Evolutionary conservation across 441 rosid genomes (phyloP).

Genomic region (Erysimum pusillum): DNA sequence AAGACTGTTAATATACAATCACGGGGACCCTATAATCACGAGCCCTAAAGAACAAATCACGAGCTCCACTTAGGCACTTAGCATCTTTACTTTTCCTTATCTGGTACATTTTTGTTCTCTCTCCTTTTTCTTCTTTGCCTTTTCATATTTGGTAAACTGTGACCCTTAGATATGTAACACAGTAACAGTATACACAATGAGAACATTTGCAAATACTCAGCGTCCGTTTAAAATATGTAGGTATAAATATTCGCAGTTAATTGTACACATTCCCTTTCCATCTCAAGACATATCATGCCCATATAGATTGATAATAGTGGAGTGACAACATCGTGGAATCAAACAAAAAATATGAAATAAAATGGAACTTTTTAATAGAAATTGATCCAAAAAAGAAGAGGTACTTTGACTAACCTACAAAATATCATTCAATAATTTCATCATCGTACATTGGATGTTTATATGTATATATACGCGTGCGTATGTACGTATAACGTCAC

Average conservation of each 20-base stretch:
- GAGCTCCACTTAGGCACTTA: constrained; percentile 45
- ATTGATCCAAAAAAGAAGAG: not conserved
- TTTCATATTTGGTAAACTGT: constrained; percentile 33
- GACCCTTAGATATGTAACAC: constrained; percentile 1
- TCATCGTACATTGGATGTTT: not conserved
- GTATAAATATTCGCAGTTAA: constrained; percentile 8
- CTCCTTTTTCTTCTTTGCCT: constrained; percentile 22
- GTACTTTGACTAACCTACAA: not conserved
- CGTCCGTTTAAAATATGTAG: not conserved
- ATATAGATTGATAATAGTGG: not conserved
- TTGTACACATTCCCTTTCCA: not conserved
- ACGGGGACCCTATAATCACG: constrained; percentile 42
- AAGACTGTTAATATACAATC: constrained; percentile 41
- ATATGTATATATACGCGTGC: not conserved
- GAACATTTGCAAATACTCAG: not conserved
- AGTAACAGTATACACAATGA: not conserved
- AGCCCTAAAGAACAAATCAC: constrained; percentile 39
- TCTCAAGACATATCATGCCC: constrained; percentile 2
- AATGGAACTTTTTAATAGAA: not conserved
- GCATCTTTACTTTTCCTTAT: constrained; percentile 47
- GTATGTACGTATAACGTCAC: not conserved
- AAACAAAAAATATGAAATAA: not conserved
- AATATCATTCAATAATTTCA: not conserved
- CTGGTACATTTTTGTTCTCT: constrained; percentile 49
- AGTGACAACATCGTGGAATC: not conserved